Evolutionary conservation across 176 grass and related monocot species (phyloP).

Genomic region (Phoenix dactylifera): DNA sequence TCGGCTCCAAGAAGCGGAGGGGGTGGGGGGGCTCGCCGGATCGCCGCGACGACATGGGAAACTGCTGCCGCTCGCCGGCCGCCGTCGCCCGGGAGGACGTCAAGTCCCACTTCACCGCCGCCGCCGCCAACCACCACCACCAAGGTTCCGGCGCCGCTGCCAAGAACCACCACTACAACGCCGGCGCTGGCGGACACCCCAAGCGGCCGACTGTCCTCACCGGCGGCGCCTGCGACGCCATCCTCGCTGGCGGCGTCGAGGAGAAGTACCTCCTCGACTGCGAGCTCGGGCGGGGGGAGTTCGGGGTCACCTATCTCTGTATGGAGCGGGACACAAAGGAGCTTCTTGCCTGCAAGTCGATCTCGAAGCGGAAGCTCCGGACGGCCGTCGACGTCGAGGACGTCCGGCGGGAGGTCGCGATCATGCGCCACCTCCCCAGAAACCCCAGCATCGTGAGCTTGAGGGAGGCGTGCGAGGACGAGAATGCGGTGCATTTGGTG

Average conservation of each 20-base stretch:
- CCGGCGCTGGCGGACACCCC: constrained; percentile 8
- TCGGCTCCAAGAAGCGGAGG: no score
- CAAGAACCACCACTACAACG: constrained; percentile 31
- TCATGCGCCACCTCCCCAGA: constrained; percentile 91
- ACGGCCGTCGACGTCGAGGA: constrained; percentile 93
- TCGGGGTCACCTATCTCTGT: constrained; percentile 95
- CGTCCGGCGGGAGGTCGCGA: constrained; percentile 93
- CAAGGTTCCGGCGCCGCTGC: constrained; percentile 34
- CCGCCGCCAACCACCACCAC: not conserved
- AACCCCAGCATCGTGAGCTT: constrained; percentile 65
- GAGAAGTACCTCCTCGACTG: constrained; percentile 78
- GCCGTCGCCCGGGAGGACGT: constrained; percentile 93
- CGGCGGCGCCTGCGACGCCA: constrained; percentile 31
- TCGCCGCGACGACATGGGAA: constrained; percentile 43
- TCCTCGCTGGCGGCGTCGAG: constrained; percentile 36
- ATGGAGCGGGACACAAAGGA: constrained; percentile 82
- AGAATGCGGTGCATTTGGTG: constrained; percentile 85
- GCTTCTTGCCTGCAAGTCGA: constrained; percentile 95
- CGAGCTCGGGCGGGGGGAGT: constrained; percentile 96
- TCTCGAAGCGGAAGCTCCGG: constrained; percentile 95
- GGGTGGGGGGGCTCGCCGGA: no score
- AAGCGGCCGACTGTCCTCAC: constrained; percentile 74
- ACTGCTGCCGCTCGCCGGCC: constrained; percentile 93
- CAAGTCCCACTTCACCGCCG: constrained; percentile 54
- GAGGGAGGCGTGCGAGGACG: constrained; percentile 92